Base-by-base conservation (phyloP, 2,329 filamentous ascomycete species). In the Sporothrix curviconia region DNA sequence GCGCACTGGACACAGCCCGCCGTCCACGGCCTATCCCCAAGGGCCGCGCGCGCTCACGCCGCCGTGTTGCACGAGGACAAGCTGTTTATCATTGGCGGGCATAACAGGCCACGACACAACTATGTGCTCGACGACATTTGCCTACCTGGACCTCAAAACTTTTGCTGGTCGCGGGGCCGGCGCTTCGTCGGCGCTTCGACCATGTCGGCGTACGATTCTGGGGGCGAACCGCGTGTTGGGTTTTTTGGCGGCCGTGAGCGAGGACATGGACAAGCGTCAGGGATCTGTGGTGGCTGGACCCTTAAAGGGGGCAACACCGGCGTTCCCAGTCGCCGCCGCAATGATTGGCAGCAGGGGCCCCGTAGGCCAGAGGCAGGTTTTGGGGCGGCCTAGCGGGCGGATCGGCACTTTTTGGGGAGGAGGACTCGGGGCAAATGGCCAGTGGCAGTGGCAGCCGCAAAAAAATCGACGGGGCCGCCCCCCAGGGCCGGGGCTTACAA, bases 211-310 rank as follows among this genome's bases (percentile, higher is more conserved):
- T 96, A 92, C 79, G 87, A 99, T 59, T 96, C n/a, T n/a, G n/a
- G n/a, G 92, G 86, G 39, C 87, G 56, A 92, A 94, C 61, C 84
- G 90, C 43, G 86, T 99, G 34, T 99, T 92, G 92, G n/a, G n/a
- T 91, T 97, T 7, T 96, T 96, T 71, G 94, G 94, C 39, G 94
- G 94, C 2, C 79, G n/a, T 99, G 51, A 94, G 90, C 61, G 89
- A 94, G 65, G 92, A 96, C 64, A 96, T 97, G 90, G 92, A 97
- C 74, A 92, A 95, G 66, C n/a, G 90, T 89, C 61, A 92, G 90
- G 59, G 94, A 99, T 70, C 81, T 99, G 43, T 96, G 91, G 89
- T 99, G 94, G 92, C 78, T 99, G 43, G 94, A 99, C 72, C 80
- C n/a, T n/a, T 99, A 51, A 92, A 95, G 69, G 91, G 90, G 34